Percentiles rank a stretch among this genome's conserved stretches.
These are phyloP conservation scores for Aspergillus saccharolyticus DNA, from an alignment of 495 filamentous ascomycete species.

Conservation along the genomic window DNA sequence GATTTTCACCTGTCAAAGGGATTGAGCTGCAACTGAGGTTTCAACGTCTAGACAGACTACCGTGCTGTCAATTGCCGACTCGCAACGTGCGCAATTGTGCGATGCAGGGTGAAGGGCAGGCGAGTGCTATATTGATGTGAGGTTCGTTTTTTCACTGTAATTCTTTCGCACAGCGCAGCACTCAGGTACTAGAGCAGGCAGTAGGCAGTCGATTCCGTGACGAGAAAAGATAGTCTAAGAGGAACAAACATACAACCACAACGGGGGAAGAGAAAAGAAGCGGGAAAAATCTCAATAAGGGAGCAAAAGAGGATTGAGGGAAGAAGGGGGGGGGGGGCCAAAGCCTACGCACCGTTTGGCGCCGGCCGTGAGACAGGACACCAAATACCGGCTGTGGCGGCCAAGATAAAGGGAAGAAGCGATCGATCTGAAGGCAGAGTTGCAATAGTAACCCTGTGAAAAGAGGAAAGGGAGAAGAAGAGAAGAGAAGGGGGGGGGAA, in stretches of 20 bases:
- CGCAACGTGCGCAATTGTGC: neutral
- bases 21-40: slow-evolving; percentile 23
- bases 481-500: slow-evolving; percentile 13
- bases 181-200: slow-evolving; percentile 16
- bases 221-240: slow-evolving; percentile 13
- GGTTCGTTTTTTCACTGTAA: neutral
- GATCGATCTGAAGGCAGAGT: slow-evolving; percentile 35
- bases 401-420: slow-evolving; percentile 38
- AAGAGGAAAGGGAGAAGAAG: slow-evolving; percentile 3
- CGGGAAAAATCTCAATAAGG: slow-evolving; percentile 23
- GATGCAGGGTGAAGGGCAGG: neutral
- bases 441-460: slow-evolving; percentile 22
- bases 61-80: slow-evolving; percentile 3
- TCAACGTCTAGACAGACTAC: slow-evolving; percentile 4
- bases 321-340: slow-evolving; percentile 39
- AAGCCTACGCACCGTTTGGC: slow-evolving; percentile 54
- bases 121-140: neutral
- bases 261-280: slow-evolving; percentile 20
- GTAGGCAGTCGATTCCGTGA: slow-evolving; percentile 16
- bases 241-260: slow-evolving; percentile 23
- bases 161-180: slow-evolving; percentile 1
- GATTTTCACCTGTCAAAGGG: slow-evolving; percentile 26
- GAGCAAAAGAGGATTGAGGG: slow-evolving; percentile 20
- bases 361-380: slow-evolving; percentile 54
- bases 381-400: slow-evolving; percentile 52